Percentiles rank a stretch among this genome's conserved stretches.
These are phyloP conservation scores for Leccinellum luteum DNA, from an alignment of 768 basidiomycete genomes.

Conservation along the genomic window DNA sequence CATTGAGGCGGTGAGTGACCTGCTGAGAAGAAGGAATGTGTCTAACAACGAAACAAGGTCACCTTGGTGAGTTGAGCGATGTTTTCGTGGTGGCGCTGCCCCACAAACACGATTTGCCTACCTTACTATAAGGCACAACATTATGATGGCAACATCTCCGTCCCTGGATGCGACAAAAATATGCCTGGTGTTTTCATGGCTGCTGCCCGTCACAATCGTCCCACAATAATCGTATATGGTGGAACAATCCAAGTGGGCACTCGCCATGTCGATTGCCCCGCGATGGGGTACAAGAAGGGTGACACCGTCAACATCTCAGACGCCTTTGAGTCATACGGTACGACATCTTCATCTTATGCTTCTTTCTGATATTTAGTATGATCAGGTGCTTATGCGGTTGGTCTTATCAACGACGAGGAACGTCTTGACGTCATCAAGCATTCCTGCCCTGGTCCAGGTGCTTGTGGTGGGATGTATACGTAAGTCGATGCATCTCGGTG, in stretches of 20 bases:
- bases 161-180: conserved; percentile 91
- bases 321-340: conserved; percentile 82
- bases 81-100: neutral
- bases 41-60: conserved; percentile 39
- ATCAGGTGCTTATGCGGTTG: conserved; percentile 70
- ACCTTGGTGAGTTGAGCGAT: conserved; percentile 43
- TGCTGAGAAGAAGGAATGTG: neutral
- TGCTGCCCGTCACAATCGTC: conserved; percentile 81
- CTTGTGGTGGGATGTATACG: conserved; percentile 90
- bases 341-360: neutral
- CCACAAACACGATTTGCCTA: neutral
- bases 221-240: conserved; percentile 84
- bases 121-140: conserved; percentile 63
- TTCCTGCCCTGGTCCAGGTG: conserved; percentile 82
- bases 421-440: conserved; percentile 82
- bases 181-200: conserved; percentile 91
- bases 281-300: conserved; percentile 75
- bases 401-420: conserved; percentile 77
- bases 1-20: conserved; percentile 64
- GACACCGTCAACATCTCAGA: conserved; percentile 83
- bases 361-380: neutral
- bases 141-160: conserved; percentile 83
- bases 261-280: conserved; percentile 77
- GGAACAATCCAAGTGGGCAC: conserved; percentile 80
- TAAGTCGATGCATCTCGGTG: conserved; percentile 28